Evolutionary conservation across 371 early-diverging fungal species (phyloP), one percentile per base, ranked within the genome.

Genomic region (Mucor sp.): DNA sequence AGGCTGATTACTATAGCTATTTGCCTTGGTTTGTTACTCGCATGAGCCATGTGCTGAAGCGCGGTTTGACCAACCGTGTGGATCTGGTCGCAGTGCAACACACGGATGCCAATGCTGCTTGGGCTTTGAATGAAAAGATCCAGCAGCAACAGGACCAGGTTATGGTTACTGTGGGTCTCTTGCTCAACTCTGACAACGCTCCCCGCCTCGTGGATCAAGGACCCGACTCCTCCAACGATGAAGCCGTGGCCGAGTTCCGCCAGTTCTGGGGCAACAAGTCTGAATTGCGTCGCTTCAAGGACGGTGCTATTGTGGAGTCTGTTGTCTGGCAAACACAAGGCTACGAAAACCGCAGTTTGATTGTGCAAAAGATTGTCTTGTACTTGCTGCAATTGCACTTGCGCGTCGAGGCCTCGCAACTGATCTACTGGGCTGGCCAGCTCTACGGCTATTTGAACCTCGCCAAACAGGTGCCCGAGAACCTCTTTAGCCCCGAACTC

Each of bases 281-380:
- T 3, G 94, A 95, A 65, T 70, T 94, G 19, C 87, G 97, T 63
- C 90, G 95, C 15, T 97, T 95, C 85, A 89, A 93, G 68, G 94
- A 97, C 70, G 95, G 95, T 33, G 87, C 88, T 53, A 93, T 95
- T 74, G 60, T 86, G 6, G 92, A 94, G 72, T 87, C 89, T 80
- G 95, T 94, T 15, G 91, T 95, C 0, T 95, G 91, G 90, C 82
- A 90, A 65, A 76, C 80, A 7, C 85, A 86, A 61, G 91, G 91
- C n/a, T 86, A 87, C 17, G 88, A 94, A 59, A 85, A 86, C 33
- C 87, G 94, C 11, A 84, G 88, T n/a, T 66, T 89, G 61, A 91
- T 97, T 70, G 88, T 96, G 15, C 87, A 89, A 23, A 86, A 88
- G 64, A 95, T 95, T 89, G 88, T 93, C 1, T 76, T 80, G 0